phyloP scores from a whole-genome alignment of 129 eudicot genomes.

The Artemisia tridentata region DNA sequence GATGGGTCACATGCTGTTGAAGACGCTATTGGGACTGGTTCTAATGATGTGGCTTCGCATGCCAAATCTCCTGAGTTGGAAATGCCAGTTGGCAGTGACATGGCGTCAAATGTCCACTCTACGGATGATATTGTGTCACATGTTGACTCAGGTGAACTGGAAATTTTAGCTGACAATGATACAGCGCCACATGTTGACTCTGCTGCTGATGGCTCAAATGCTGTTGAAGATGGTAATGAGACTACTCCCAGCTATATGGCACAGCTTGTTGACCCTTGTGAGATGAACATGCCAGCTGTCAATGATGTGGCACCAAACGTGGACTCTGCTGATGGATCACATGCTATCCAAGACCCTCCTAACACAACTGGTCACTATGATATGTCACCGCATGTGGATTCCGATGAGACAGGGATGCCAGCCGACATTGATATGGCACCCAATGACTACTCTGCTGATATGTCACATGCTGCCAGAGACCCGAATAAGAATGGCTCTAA shows the following conservation, averaged over 20 bases:
- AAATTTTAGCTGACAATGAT: not conserved
- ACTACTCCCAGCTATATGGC: constrained; percentile 2
- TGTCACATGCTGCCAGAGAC: not conserved
- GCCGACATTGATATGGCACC: not conserved
- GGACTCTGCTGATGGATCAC: not conserved
- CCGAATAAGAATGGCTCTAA: not conserved
- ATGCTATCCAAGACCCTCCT: not conserved
- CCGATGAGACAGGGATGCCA: constrained; percentile 10
- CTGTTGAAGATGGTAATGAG: not conserved
- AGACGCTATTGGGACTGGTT: constrained; percentile 18
- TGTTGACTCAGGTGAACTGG: not conserved
- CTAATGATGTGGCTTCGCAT: not conserved
- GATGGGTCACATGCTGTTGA: constrained; percentile 5
- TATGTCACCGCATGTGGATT: not conserved
- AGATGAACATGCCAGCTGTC: constrained; percentile 12
- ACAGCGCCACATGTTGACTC: constrained; percentile 7
- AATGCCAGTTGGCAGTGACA: constrained; percentile 2
- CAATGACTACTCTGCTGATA: no score
- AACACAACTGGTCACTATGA: not conserved
- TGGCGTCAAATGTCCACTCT: not conserved
- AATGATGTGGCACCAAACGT: not conserved
- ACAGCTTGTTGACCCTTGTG: not conserved
- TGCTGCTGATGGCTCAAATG: not conserved
- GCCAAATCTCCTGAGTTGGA: not conserved
- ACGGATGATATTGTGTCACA: constrained; percentile 3